These are phyloP conservation scores for Phytopythium delawarense DNA, from an alignment of 352 stramenopile genomes.

Conservation along the genomic window DNA sequence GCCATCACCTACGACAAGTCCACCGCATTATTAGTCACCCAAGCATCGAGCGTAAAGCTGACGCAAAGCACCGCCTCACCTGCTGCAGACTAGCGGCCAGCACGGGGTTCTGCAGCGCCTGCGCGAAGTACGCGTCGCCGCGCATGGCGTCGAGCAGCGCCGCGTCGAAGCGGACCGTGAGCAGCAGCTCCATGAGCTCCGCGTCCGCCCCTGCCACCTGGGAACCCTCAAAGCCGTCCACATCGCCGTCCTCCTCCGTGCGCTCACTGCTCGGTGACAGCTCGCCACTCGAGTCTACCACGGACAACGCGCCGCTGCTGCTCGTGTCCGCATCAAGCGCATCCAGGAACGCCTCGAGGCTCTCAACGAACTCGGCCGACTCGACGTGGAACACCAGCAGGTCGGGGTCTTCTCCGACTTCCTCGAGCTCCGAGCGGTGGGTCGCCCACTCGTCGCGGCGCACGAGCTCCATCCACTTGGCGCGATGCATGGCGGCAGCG, in stretches of 20 bases:
- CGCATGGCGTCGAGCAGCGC: constrained; percentile 59
- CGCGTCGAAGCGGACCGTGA: constrained; percentile 39
- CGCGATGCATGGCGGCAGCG: constrained; percentile 16
- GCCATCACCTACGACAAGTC: constrained; percentile 41
- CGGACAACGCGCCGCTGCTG: background rate
- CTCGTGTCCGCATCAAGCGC: constrained; percentile 11
- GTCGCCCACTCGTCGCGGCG: constrained; percentile 23
- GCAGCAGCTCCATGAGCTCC: constrained; percentile 39
- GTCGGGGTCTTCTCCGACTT: constrained; percentile 65
- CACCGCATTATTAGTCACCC: background rate
- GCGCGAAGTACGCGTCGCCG: constrained; percentile 48
- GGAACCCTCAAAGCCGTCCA: constrained; percentile 9
- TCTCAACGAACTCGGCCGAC: constrained; percentile 31
- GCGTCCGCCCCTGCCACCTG: constrained; percentile 10
- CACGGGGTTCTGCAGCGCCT: constrained; percentile 40
- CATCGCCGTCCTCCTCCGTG: background rate
- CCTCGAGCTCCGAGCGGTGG: constrained; percentile 35
- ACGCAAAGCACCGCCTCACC: constrained; percentile 16
- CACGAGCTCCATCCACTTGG: constrained; percentile 22
- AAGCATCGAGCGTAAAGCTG: background rate
- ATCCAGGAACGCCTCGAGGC: constrained; percentile 33
- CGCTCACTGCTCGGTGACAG: background rate
- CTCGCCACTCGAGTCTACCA: background rate
- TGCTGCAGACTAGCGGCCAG: constrained; percentile 63
- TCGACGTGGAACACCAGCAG: constrained; percentile 66